A percentile compares a stretch with the other conserved stretches of the same genome.
Conservation (phyloP, 2,329 filamentous ascomycete species). For the Chaetothyriales sp. region DNA sequence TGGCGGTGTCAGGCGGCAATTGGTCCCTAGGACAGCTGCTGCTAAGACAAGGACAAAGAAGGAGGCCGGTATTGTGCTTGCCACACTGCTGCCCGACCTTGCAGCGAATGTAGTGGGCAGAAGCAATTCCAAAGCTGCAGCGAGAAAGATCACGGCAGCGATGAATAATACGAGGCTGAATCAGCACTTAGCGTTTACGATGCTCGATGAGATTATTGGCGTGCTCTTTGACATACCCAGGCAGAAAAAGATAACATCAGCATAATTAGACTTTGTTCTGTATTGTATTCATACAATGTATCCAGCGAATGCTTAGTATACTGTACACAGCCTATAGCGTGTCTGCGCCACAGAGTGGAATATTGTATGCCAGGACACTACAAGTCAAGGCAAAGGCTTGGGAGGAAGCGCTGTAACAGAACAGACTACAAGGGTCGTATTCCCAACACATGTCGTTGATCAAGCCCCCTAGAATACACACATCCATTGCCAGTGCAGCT, state of each 20-base stretch:
- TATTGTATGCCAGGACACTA: too few relatives aligned
- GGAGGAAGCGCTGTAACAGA: too few relatives aligned
- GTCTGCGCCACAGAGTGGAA: too few relatives aligned
- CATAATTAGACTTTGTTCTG: neutral
- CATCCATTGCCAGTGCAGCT: too few relatives aligned
- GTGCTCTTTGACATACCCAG: slow-evolving; percentile 41
- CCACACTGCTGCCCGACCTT: slow-evolving; percentile 78
- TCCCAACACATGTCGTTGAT: too few relatives aligned
- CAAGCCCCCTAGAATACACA: too few relatives aligned
- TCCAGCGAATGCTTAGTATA: too few relatives aligned
- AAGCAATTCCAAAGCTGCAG: slow-evolving; percentile 80
- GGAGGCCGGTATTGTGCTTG: slow-evolving; percentile 79
- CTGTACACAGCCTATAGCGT: too few relatives aligned
- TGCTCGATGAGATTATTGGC: slow-evolving; percentile 56
- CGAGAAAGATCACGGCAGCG: slow-evolving; percentile 74
- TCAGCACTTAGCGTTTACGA: slow-evolving; percentile 55
- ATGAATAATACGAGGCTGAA: slow-evolving; percentile 86
- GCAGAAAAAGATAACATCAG: neutral
- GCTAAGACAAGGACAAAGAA: slow-evolving; percentile 71
- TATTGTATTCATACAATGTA: too few relatives aligned
- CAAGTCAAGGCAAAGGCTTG: too few relatives aligned
- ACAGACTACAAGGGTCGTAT: too few relatives aligned
- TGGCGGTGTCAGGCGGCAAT: slow-evolving; percentile 32
- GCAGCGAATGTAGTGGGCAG: slow-evolving; percentile 87
- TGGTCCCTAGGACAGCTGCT: slow-evolving; percentile 46